Percentiles rank a stretch among this genome's conserved stretches.
phyloP scores from a whole-genome alignment of 495 filamentous ascomycete species.

The Podospora sp. region DNA sequence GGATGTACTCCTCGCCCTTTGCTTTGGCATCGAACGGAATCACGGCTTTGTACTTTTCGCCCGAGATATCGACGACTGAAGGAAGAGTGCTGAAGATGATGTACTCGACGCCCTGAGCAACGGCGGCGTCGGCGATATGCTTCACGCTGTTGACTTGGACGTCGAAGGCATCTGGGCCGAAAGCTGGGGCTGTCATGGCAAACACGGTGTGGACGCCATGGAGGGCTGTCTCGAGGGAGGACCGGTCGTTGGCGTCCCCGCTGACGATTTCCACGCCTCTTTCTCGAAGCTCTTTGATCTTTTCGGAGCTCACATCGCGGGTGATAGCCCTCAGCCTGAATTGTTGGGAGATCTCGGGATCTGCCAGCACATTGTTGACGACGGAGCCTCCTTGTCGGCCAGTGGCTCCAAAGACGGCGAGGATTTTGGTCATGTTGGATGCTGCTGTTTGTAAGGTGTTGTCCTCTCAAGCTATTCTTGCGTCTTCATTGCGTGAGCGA shows the following conservation, averaged over 20 bases:
- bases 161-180: constrained; percentile 34
- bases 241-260: constrained; percentile 40
- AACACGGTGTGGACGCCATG: constrained; percentile 52
- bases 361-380: constrained; percentile 51
- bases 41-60: constrained; percentile 41
- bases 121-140: constrained; percentile 49
- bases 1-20: constrained; percentile 53
- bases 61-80: constrained; percentile 36
- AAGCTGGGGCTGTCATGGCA: constrained; percentile 43
- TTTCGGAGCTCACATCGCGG: constrained; percentile 50
- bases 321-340: constrained; percentile 62
- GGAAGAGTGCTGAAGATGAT: constrained; percentile 56
- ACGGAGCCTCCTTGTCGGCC: constrained; percentile 65
- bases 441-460: background rate
- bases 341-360: constrained; percentile 49
- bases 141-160: constrained; percentile 47
- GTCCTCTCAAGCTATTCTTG: background rate
- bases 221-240: constrained; percentile 49
- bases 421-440: constrained; percentile 20
- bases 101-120: constrained; percentile 47
- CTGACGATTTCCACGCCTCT: constrained; percentile 47
- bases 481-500: too few relatives aligned
- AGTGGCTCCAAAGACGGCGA: constrained; percentile 65
- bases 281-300: constrained; percentile 41
- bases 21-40: constrained; percentile 47